Percentiles rank a stretch among this genome's conserved stretches.
Conservation (phyloP, 331 rosid species). For the Rosa hybrid region DNA sequence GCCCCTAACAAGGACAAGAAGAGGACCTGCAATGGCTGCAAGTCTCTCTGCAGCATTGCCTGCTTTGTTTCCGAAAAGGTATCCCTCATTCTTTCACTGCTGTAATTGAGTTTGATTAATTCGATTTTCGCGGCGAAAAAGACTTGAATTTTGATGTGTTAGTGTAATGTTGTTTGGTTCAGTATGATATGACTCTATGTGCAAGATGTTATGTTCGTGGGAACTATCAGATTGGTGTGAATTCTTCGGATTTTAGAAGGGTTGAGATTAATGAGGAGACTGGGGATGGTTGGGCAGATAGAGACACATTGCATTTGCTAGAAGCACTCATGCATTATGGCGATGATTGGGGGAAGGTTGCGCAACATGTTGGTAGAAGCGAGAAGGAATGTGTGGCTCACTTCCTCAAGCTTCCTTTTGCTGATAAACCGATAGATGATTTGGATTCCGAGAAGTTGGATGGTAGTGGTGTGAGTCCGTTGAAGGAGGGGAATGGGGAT, state of each 20-base stretch:
- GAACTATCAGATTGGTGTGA: conserved; percentile 77
- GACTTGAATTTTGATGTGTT: background rate
- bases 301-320: conserved; percentile 76
- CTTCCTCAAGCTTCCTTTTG: conserved; percentile 80
- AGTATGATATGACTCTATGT: conserved; percentile 87
- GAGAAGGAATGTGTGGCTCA: conserved; percentile 91
- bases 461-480: conserved; percentile 16
- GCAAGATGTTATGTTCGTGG: conserved; percentile 98
- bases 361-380: conserved; percentile 77
- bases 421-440: conserved; percentile 57
- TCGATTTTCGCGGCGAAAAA: background rate
- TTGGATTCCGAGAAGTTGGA: conserved; percentile 33
- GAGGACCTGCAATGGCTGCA: conserved; percentile 88
- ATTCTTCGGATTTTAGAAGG: conserved; percentile 80
- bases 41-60: conserved; percentile 73
- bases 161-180: conserved; percentile 15
- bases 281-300: conserved; percentile 74
- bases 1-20: conserved; percentile 50
- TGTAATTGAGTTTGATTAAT: background rate
- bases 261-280: conserved; percentile 84
- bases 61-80: conserved; percentile 96
- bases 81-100: background rate
- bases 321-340: conserved; percentile 79
- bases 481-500: conserved; percentile 30
- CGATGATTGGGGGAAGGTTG: conserved; percentile 88